Evolutionary conservation across 2,329 filamentous ascomycete genomes (phyloP).

Genomic region (Fusarium ambrosium): DNA sequence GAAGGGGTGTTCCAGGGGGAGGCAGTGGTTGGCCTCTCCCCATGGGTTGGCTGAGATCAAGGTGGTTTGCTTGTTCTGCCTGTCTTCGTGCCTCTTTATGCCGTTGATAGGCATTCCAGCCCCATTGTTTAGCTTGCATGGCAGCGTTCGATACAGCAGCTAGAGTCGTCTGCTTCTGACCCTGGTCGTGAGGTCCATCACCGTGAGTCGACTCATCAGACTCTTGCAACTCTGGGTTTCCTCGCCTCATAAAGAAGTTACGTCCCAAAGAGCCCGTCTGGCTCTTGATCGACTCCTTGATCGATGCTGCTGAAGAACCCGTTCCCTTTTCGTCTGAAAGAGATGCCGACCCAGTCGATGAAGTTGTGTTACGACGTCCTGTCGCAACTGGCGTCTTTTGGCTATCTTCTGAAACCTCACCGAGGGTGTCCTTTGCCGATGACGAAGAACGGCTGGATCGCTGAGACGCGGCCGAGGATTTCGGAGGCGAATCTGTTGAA

Average conservation of each 20-base stretch:
- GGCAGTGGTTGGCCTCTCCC: constrained; percentile 86
- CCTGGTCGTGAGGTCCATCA: constrained; percentile 42
- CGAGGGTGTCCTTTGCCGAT: constrained; percentile 58
- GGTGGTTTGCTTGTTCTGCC: constrained; percentile 49
- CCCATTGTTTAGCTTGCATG: constrained; percentile 70
- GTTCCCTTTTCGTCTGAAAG: constrained; percentile 43
- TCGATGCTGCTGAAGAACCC: constrained; percentile 51
- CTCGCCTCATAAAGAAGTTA: constrained; percentile 57
- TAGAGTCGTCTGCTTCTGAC: constrained; percentile 59
- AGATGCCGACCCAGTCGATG: constrained; percentile 52
- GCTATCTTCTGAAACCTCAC: constrained; percentile 52
- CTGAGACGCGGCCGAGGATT: constrained; percentile 55
- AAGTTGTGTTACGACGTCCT: constrained; percentile 55
- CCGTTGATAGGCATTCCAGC: constrained; percentile 68
- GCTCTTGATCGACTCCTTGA: constrained; percentile 56
- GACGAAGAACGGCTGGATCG: constrained; percentile 63
- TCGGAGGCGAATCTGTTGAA: constrained; percentile 50
- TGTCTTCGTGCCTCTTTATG: constrained; percentile 59
- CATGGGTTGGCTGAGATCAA: constrained; percentile 76
- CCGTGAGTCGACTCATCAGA: constrained; percentile 52
- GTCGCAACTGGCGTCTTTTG: constrained; percentile 47
- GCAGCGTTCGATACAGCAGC: constrained; percentile 69
- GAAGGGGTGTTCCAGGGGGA: constrained; percentile 83
- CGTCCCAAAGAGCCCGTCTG: constrained; percentile 57
- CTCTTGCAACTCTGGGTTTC: constrained; percentile 53